These are phyloP conservation scores for Cladochytrium tenue DNA, from an alignment of 371 early-diverging fungal genomes.

Conservation along the genomic window DNA sequence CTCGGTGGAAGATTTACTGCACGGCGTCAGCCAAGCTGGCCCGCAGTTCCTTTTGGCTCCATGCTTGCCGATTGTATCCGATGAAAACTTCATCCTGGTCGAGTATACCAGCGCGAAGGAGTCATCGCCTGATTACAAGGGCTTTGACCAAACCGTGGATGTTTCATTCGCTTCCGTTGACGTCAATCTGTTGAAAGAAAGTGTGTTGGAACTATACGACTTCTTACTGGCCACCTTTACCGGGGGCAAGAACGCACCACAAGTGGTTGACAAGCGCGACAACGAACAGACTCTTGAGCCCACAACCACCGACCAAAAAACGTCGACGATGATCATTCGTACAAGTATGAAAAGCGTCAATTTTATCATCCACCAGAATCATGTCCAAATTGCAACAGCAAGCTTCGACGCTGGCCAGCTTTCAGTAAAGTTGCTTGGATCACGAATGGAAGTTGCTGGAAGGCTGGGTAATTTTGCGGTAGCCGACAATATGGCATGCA, in stretches of 20 bases:
- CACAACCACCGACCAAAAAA: slow-evolving; percentile 5
- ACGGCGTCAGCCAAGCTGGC: slow-evolving; percentile 41
- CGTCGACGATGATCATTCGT: slow-evolving; percentile 67
- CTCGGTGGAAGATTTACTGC: slow-evolving; percentile 75
- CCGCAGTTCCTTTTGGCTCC: slow-evolving; percentile 63
- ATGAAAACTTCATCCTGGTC: slow-evolving; percentile 62
- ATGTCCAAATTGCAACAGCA: slow-evolving; percentile 74
- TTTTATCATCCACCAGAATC: slow-evolving; percentile 83
- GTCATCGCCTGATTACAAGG: slow-evolving; percentile 79
- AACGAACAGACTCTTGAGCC: slow-evolving; percentile 1
- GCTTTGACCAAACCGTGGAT: slow-evolving; percentile 80
- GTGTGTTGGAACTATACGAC: slow-evolving; percentile 81
- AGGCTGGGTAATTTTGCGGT: slow-evolving; percentile 84
- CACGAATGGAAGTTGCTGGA: slow-evolving; percentile 71
- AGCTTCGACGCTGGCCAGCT: slow-evolving; percentile 74
- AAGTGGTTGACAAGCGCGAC: not conserved
- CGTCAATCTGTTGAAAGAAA: slow-evolving; percentile 81
- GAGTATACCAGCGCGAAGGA: slow-evolving; percentile 72
- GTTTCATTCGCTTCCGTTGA: slow-evolving; percentile 82
- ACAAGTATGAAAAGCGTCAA: slow-evolving; percentile 76
- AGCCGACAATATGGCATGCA: slow-evolving; percentile 44
- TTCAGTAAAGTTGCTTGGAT: slow-evolving; percentile 61
- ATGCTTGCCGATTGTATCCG: not conserved
- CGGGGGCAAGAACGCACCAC: slow-evolving; percentile 2
- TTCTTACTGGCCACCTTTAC: slow-evolving; percentile 87